phyloP scores from a whole-genome alignment of 257 asterid genomes.

The Avicennia marina region DNA sequence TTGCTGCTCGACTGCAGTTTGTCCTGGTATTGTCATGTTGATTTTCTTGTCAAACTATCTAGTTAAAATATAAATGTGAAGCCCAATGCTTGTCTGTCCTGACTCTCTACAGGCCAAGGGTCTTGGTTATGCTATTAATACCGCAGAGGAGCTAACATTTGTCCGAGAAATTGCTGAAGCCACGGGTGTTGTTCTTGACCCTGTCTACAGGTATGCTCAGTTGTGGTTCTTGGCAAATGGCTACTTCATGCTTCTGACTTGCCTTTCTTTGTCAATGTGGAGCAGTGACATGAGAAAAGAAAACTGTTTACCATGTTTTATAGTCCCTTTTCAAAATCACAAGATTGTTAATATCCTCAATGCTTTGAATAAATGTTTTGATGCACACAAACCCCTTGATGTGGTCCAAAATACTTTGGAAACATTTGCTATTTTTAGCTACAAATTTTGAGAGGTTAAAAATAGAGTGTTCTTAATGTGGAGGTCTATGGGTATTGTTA shows the following conservation, averaged over 20 bases:
- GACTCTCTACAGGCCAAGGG: slow-evolving; percentile 77
- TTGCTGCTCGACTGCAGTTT: background rate
- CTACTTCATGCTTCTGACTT: no score
- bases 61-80: background rate
- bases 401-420: no score
- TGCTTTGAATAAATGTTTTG: background rate
- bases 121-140: slow-evolving; percentile 90
- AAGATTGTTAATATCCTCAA: no score
- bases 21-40: background rate
- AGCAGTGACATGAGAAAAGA: no score
- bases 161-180: slow-evolving; percentile 78
- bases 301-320: no score
- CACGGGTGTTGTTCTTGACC: slow-evolving; percentile 91
- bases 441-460: no score
- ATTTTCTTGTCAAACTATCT: background rate
- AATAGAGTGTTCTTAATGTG: no score
- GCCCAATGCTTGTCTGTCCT: slow-evolving; percentile 1
- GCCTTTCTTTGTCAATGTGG: no score
- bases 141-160: slow-evolving; percentile 76
- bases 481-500: no score
- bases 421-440: no score
- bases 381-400: no score
- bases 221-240: slow-evolving; percentile 1
- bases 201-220: slow-evolving; percentile 75
- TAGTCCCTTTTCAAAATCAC: no score